Conservation (phyloP, 179 eudicot species). For the Silene noctiflora region DNA sequence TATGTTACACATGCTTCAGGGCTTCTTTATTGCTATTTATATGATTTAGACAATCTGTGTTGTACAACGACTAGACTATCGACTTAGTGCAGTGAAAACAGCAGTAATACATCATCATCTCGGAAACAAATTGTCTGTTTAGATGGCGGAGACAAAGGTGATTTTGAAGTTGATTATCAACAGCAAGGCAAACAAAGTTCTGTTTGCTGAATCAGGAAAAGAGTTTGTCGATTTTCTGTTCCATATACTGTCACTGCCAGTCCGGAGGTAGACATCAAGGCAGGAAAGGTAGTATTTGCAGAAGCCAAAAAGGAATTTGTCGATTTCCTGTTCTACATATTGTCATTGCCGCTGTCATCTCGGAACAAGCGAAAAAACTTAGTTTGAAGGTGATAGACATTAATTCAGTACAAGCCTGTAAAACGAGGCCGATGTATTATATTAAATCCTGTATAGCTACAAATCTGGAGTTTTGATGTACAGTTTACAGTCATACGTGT, state of each 20-base stretch:
- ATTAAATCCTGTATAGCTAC: slow-evolving; percentile 14
- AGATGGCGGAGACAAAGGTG: too few relatives aligned
- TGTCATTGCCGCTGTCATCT: not conserved
- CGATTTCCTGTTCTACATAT: not conserved
- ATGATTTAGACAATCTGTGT: too few relatives aligned
- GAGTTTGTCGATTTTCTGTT: not conserved
- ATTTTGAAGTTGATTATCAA: too few relatives aligned
- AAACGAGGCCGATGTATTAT: slow-evolving; percentile 7
- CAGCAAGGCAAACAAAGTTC: too few relatives aligned
- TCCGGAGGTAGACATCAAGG: too few relatives aligned
- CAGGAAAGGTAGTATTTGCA: slow-evolving; percentile 18
- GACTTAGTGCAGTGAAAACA: too few relatives aligned
- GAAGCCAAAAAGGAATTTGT: slow-evolving; percentile 17
- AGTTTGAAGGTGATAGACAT: not conserved
- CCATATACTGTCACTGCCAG: not conserved
- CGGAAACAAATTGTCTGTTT: too few relatives aligned
- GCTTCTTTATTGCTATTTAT: too few relatives aligned
- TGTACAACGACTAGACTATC: too few relatives aligned
- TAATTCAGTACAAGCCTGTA: not conserved
- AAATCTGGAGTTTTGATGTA: slow-evolving; percentile 4
- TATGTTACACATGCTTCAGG: too few relatives aligned
- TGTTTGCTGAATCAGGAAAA: not conserved
- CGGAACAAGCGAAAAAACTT: too few relatives aligned
- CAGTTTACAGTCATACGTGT: slow-evolving; percentile 13
- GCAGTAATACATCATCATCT: too few relatives aligned